phyloP scores from a whole-genome alignment of 768 basidiomycete genomes.

The Pleurotus platypus region DNA sequence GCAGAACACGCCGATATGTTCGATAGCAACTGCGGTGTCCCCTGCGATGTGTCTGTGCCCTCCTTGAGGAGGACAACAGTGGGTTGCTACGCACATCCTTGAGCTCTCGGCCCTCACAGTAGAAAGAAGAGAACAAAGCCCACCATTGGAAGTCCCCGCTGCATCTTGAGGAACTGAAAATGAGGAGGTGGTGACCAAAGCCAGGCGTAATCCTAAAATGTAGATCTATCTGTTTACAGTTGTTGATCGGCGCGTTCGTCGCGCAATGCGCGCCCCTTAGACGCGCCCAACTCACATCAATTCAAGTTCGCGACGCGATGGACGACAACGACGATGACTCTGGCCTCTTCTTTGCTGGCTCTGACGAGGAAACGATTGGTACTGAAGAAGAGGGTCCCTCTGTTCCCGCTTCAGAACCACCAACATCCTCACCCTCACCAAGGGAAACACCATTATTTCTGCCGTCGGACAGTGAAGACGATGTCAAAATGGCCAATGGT shows the following conservation, averaged over 20 bases:
- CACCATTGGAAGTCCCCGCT: conserved; percentile 81
- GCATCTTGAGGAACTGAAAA: conserved; percentile 56
- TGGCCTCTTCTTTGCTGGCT: conserved; percentile 56
- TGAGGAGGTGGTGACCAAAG: conserved; percentile 11
- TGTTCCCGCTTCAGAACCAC: conserved; percentile 11
- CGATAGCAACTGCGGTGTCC: conserved; percentile 86
- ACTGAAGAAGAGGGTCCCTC: conserved; percentile 11
- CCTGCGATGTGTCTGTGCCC: conserved; percentile 95
- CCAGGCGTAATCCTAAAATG: conserved; percentile 17
- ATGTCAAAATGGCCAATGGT: conserved; percentile 3
- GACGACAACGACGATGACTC: conserved; percentile 27
- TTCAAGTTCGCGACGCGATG: conserved; percentile 16
- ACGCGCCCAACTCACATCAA: conserved; percentile 18
- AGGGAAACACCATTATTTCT: conserved; percentile 24
- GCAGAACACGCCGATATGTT: conserved; percentile 97
- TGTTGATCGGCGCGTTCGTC: conserved; percentile 37
- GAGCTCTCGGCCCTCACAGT: conserved; percentile 4
- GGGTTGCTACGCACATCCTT: conserved; percentile 69
- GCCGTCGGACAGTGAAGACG: conserved; percentile 32
- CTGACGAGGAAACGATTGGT: conserved; percentile 45
- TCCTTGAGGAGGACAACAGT: conserved; percentile 95
- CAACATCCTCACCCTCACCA: conserved; percentile 13
- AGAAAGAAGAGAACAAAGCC: conserved; percentile 1
- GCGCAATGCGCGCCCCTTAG: conserved; percentile 14
- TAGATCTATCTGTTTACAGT: conserved; percentile 27